Conservation (phyloP, 1,284 basidiomycete species). For the Irpex sp. region DNA sequence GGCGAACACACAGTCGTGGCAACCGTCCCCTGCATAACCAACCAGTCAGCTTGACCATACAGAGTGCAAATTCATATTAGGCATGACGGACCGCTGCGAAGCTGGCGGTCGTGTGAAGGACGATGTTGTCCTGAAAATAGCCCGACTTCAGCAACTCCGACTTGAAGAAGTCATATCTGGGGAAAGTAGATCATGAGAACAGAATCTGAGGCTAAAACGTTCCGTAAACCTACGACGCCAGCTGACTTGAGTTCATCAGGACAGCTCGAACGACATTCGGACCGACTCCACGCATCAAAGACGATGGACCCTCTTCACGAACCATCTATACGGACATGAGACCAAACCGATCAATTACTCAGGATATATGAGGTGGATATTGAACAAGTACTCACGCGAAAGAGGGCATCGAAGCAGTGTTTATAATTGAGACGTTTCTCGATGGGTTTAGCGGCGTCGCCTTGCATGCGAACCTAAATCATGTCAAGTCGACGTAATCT, state of each 20-base stretch:
- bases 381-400: conserved; percentile 49
- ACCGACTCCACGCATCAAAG: conserved; percentile 75
- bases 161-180: conserved; percentile 90
- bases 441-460: conserved; percentile 82
- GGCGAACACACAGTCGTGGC: conserved; percentile 94
- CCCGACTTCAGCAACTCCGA: conserved; percentile 64
- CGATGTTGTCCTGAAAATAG: conserved; percentile 78
- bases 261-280: conserved; percentile 86
- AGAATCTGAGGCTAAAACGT: background rate
- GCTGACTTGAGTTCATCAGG: conserved; percentile 90
- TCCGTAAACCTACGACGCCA: conserved; percentile 65
- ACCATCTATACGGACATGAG: conserved; percentile 59
- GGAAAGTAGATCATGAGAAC: background rate
- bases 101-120: conserved; percentile 80
- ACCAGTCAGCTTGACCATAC: background rate
- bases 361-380: background rate
- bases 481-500: background rate
- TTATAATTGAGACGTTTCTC: conserved; percentile 87
- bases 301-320: conserved; percentile 74
- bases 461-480: conserved; percentile 68
- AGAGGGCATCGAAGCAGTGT: conserved; percentile 81
- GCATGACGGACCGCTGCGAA: conserved; percentile 68
- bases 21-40: conserved; percentile 66
- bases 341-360: background rate
- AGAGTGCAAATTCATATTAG: conserved; percentile 1